A percentile compares a stretch with the other conserved stretches of the same genome.
phyloP scores from a whole-genome alignment of 148 eudicot genomes.

The Rhododendron molle region DNA sequence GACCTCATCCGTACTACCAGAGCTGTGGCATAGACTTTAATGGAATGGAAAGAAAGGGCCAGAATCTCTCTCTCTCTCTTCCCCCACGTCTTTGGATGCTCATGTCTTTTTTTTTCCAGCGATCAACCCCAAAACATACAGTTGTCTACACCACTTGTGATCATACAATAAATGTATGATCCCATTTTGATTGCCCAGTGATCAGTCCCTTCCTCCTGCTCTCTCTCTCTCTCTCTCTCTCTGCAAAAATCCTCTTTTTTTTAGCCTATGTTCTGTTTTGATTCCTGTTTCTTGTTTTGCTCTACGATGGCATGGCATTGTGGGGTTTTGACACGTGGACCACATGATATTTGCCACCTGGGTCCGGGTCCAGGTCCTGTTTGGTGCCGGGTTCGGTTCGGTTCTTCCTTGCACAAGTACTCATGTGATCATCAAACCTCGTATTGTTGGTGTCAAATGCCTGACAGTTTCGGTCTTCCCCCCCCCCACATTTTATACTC shows the following conservation, averaged over 20 bases:
- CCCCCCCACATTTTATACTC: no score
- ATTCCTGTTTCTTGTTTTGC: neutral
- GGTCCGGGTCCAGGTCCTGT: neutral
- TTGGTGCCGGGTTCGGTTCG: neutral
- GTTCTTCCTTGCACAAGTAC: neutral
- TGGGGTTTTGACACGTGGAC: conserved; percentile 18
- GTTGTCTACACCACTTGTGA: neutral
- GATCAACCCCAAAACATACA: neutral
- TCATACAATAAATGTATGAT: neutral
- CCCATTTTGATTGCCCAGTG: neutral
- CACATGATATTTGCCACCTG: conserved; percentile 8
- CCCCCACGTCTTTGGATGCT: neutral
- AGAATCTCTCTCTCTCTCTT: neutral
- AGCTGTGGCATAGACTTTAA: neutral
- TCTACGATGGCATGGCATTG: neutral
- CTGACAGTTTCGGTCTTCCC: neutral
- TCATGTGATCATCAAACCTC: neutral
- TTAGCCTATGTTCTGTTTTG: neutral
- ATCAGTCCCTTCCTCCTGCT: neutral
- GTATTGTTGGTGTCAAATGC: conserved; percentile 14
- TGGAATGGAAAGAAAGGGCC: neutral
- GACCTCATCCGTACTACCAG: neutral
- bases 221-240: neutral
- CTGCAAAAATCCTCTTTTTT: neutral
- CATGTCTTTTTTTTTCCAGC: neutral